A percentile compares a stretch with the other conserved stretches of the same genome.
Evolutionary conservation across 306 rosid genomes (phyloP).

Genomic region (Chamaecrista fasciculata): DNA sequence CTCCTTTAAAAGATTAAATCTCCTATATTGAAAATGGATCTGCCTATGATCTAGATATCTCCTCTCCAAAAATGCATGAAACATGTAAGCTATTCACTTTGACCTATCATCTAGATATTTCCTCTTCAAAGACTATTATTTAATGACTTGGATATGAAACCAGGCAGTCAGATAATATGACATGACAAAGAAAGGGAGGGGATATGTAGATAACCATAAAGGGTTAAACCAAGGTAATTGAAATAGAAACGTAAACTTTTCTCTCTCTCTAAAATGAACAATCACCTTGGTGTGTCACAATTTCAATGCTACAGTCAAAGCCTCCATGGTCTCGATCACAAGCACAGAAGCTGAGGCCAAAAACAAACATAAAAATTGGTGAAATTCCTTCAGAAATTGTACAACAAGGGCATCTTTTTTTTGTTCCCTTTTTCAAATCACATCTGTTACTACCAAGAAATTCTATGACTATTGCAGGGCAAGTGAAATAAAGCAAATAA

Average conservation of each 20-base stretch:
- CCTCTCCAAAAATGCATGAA: not conserved
- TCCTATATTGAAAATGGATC: not conserved
- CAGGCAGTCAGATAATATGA: not conserved
- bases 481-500: slow-evolving; percentile 18
- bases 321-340: slow-evolving; percentile 97
- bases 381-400: slow-evolving; percentile 9
- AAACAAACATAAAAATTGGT: slow-evolving; percentile 10
- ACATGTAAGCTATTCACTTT: not conserved
- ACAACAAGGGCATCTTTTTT: not conserved
- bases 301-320: slow-evolving; percentile 86
- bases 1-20: not conserved
- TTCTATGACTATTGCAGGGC: not conserved
- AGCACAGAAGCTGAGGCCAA: slow-evolving; percentile 69
- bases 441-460: slow-evolving; percentile 7
- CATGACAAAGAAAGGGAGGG: slow-evolving; percentile 10
- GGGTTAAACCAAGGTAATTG: slow-evolving; percentile 9
- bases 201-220: slow-evolving; percentile 5
- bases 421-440: not conserved
- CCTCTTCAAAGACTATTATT: not conserved
- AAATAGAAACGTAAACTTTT: slow-evolving; percentile 22
- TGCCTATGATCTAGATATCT: no score
- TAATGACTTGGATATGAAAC: slow-evolving; percentile 1
- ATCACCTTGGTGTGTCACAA: slow-evolving; percentile 76
- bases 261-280: slow-evolving; percentile 28
- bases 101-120: slow-evolving; percentile 9